Evolutionary conservation across 176 grass and related monocot genomes (phyloP).

Genomic region (Triticum aestivum): DNA sequence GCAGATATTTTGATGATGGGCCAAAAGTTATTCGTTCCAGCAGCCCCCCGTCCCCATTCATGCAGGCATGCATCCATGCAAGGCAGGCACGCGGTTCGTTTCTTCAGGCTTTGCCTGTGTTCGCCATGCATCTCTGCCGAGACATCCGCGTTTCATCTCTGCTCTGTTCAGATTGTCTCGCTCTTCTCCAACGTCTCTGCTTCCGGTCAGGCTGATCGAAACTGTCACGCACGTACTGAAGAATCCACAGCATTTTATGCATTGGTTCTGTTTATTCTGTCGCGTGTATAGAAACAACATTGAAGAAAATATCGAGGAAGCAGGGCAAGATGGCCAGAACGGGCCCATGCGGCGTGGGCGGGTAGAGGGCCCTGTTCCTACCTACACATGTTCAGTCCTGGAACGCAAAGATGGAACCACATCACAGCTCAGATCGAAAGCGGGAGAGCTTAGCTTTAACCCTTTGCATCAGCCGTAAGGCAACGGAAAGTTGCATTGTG

Average conservation of each 20-base stretch:
- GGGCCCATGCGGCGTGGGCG: not conserved
- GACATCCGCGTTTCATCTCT: not conserved
- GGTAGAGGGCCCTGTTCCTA: not conserved
- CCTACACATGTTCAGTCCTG: not conserved
- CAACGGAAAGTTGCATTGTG: slow-evolving; percentile 15
- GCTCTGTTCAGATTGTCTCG: not conserved
- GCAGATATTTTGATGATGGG: not conserved
- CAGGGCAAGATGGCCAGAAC: slow-evolving; percentile 19
- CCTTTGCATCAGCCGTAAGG: slow-evolving; percentile 6
- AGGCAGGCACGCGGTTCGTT: not conserved
- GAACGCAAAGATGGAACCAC: slow-evolving; percentile 14
- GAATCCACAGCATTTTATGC: too few relatives aligned
- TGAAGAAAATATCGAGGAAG: too few relatives aligned
- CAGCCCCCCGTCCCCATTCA: not conserved
- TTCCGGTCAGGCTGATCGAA: too few relatives aligned
- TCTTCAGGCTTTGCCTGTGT: not conserved
- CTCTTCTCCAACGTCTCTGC: too few relatives aligned
- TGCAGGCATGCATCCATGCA: not conserved
- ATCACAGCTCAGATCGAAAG: not conserved
- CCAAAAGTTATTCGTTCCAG: not conserved
- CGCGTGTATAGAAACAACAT: not conserved
- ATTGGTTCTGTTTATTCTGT: not conserved
- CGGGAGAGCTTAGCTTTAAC: not conserved
- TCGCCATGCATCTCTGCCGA: not conserved
- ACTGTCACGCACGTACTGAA: too few relatives aligned